Conservation (phyloP, 352 stramenopile genomes). For the Phytopythium kandeliae region DNA sequence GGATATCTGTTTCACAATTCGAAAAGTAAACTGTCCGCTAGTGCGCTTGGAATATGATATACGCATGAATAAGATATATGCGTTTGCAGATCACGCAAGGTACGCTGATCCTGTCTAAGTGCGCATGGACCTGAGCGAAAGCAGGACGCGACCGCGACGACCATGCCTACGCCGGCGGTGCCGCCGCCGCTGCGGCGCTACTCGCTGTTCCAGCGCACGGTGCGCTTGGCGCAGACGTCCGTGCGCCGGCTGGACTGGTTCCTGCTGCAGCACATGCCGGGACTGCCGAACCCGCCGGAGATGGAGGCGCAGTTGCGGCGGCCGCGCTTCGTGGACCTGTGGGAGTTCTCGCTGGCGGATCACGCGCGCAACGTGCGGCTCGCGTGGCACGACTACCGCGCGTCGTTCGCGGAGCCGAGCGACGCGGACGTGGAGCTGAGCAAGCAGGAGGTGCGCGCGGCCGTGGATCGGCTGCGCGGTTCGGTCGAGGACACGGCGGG, state of each 20-base stretch:
- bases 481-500: slow-evolving; percentile 46
- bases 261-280: slow-evolving; percentile 49
- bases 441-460: slow-evolving; percentile 57
- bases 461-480: slow-evolving; percentile 34
- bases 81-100: too few relatives aligned
- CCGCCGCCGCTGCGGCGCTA: slow-evolving; percentile 21
- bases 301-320: slow-evolving; percentile 29
- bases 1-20: too few relatives aligned
- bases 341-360: slow-evolving; percentile 70
- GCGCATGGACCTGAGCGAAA: too few relatives aligned
- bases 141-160: background rate
- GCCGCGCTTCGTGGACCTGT: slow-evolving; percentile 66
- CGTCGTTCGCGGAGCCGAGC: slow-evolving; percentile 42
- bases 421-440: slow-evolving; percentile 57
- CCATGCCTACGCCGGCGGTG: slow-evolving; percentile 5
- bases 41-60: background rate
- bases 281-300: slow-evolving; percentile 69
- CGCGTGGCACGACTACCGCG: slow-evolving; percentile 72
- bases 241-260: slow-evolving; percentile 44
- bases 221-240: slow-evolving; percentile 67
- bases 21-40: too few relatives aligned
- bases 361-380: slow-evolving; percentile 52
- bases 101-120: too few relatives aligned
- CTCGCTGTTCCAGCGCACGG: slow-evolving; percentile 70
- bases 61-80: too few relatives aligned